Conservation (phyloP, 1,284 basidiomycete genomes). For the Fomitopsis pinicola region DNA sequence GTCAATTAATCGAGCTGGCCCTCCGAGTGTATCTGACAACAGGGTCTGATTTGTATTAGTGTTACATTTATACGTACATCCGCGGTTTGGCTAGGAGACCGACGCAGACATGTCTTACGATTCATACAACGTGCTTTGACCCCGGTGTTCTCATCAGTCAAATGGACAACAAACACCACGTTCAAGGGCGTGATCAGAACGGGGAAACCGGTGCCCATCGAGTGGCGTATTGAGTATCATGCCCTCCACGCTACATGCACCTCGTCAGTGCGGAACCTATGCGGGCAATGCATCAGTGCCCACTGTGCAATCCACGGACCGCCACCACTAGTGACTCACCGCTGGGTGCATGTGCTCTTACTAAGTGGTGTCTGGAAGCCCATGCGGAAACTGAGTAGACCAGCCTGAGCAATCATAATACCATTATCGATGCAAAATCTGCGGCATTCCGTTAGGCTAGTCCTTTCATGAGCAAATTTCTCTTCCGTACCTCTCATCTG, state of each 20-base stretch:
- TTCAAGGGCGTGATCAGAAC: background rate
- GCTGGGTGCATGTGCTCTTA: conserved; percentile 84
- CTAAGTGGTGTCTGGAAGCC: conserved; percentile 76
- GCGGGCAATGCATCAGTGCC: background rate
- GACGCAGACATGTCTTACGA: background rate
- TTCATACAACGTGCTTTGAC: background rate
- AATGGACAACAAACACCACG: background rate
- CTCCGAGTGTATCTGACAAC: background rate
- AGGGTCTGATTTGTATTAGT: background rate
- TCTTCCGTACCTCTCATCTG: conserved; percentile 82
- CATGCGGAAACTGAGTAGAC: conserved; percentile 90
- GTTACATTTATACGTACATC: background rate
- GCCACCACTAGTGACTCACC: background rate
- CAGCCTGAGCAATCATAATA: conserved; percentile 99
- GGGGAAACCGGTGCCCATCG: background rate
- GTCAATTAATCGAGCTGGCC: background rate
- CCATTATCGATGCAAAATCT: conserved; percentile 99
- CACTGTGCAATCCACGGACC: conserved; percentile 6
- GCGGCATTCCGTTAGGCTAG: conserved; percentile 4
- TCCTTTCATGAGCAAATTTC: conserved; percentile 3
- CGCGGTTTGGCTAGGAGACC: background rate
- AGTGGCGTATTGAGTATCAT: conserved; percentile 24
- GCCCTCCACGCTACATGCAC: conserved; percentile 85
- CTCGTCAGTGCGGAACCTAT: conserved; percentile 87
- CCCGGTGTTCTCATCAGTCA: background rate